Base-by-base conservation (phyloP, 208 protist species). In the Leishmania arabica region DNA sequence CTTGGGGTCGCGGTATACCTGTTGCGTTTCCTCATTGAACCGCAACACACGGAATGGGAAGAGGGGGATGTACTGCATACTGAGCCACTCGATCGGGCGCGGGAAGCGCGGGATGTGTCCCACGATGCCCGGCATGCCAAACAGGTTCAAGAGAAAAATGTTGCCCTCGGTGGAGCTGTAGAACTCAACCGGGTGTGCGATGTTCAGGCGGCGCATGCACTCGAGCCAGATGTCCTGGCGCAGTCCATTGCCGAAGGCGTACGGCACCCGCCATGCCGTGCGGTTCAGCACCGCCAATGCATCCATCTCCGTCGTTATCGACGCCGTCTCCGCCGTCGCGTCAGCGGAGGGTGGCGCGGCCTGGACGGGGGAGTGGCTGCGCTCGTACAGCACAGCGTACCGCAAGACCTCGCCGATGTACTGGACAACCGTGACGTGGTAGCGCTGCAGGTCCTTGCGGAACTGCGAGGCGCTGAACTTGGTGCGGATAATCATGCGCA, bases 381-480 rank as follows among this genome's bases (percentile, higher is more conserved):
- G 88, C 75, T 89, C 87, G 80, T 88, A 86, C 34, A 90, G 82
- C 70, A 91, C 75, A 37, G 90, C 88, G 87, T 98, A 98, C 27
- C 96, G 86, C 71, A 95, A 89, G 34, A 98, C 81, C 85, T 98
- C 96, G 15, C 96, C 96, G 81, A 98, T 97, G 89, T 98, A 98
- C 86, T 97, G 93, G 31, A 96, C 83, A 19, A 96, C 90, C 19
- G 94, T 98, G 27, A 83, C 86, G 72, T 90, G 83, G 80, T 97
- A 92, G n/a, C 64, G 68, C 77, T 87, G 81, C 56, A 91, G 84
- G 85, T 98, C 95, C 9, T 75, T 42, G 78, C 83, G 86, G 77
- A 96, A 97, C 64, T 80, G 77, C 53, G 86, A 89, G 4, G 91
- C 92, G 65, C 86, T 90, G 76, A 95, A 97, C 80, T 93, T 94